Conservation (phyloP, 202 grass and related monocot genomes). For the Bolboschoenoplectus hybrid region DNA sequence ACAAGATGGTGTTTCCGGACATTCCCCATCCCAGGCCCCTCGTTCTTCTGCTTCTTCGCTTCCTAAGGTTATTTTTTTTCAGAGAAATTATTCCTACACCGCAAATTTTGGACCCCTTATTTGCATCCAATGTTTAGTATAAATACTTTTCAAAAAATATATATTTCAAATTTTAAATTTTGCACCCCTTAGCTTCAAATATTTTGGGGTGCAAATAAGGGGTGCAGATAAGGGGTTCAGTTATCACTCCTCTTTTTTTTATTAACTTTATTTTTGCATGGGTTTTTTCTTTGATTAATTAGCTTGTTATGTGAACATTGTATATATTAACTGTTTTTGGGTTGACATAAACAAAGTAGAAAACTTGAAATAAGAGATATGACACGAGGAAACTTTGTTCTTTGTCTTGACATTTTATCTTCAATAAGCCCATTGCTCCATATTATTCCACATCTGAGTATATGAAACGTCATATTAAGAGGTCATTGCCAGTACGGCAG, state of each 20-base stretch:
- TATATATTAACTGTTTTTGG: neutral
- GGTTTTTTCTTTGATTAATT: constrained; percentile 6
- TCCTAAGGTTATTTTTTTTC: constrained; percentile 56
- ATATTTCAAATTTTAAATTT: too few species aligned
- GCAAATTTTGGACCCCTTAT: too few species aligned
- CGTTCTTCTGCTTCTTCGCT: constrained; percentile 90
- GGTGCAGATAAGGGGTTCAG: too few species aligned
- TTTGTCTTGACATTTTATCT: neutral
- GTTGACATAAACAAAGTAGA: neutral
- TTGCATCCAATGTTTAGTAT: too few species aligned
- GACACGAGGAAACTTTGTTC: neutral
- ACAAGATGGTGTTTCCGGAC: constrained; percentile 68
- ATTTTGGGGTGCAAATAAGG: too few species aligned
- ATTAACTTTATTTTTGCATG: neutral
- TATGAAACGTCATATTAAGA: neutral
- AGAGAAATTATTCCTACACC: too few species aligned
- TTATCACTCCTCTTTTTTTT: neutral
- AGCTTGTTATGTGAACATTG: neutral
- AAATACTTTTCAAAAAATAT: too few species aligned
- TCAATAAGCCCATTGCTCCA: neutral
- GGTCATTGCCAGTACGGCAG: neutral
- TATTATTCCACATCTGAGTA: neutral
- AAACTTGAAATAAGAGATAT: neutral
- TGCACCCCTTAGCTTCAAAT: too few species aligned
- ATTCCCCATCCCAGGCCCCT: constrained; percentile 79